Evolutionary conservation across 495 filamentous ascomycete species (phyloP), one percentile per base, ranked within the genome.

Genomic region (Penicillium daleae): DNA sequence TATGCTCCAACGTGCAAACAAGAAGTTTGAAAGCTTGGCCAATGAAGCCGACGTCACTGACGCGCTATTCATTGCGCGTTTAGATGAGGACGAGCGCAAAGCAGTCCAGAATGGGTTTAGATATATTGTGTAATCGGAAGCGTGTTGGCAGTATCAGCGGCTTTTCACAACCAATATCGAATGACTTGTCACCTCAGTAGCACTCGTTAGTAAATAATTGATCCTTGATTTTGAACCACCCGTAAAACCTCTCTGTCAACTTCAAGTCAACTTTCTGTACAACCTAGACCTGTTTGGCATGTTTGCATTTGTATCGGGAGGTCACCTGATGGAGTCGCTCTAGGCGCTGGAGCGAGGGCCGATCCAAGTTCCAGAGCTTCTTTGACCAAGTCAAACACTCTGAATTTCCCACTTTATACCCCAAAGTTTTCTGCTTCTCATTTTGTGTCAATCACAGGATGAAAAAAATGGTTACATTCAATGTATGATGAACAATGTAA

Each of bases 41-140:
- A n/a, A 32, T 17, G 64, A 70, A 22, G 54, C 24, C 1, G 44
- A 69, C 27, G 21, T 55, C 17, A 56, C 42, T n/a, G 67, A 69
- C 39, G 8, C 56, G 6, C 33, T 51, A 17, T 54, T 33, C 37
- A 59, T 64, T 9, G 22, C 44, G 9, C 51, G 19, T 24, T 33
- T 69, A 31, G 24, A 57, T 26, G 64, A 64, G 8, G 67, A 66
- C 29, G 51, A 52, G 26, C 52, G 60, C 52, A 69, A 56, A 32
- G 67, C 64, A 0, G 53, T 69, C 13, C 64, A 57, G 53, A 63
- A 66, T 17, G 59, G 59, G 7, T 69, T 69, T 35, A 63, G 63
- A 66, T 69, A 69, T 66, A 40, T 69, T 35, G 32, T 66, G 51
- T 54, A 31, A 54, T 32, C 2, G 6, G 51, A 26, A n/a, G 24